phyloP scores from a whole-genome alignment of 2,329 filamentous ascomycete species.

The Cercospora sp. region DNA sequence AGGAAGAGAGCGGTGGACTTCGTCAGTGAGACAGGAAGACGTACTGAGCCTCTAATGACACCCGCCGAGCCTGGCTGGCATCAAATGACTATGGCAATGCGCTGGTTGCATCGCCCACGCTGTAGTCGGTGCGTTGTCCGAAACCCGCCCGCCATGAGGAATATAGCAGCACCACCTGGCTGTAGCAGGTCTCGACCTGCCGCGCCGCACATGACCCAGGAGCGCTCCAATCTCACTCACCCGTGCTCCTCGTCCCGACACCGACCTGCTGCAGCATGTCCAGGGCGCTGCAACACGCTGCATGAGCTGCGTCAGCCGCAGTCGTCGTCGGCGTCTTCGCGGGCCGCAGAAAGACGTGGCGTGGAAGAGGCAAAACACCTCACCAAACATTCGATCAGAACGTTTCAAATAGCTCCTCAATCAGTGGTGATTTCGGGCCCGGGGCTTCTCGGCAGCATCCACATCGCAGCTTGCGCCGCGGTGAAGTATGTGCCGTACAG shows the following conservation, averaged over 20 bases:
- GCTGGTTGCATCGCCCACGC: background rate
- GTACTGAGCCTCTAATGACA: background rate
- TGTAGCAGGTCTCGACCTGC: background rate
- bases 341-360: background rate
- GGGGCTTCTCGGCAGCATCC: constrained; percentile 53
- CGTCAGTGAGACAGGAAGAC: background rate
- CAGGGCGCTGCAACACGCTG: background rate
- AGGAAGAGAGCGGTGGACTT: background rate
- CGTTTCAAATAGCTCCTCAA: constrained; percentile 44
- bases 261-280: background rate
- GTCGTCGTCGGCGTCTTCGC: background rate
- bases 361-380: background rate
- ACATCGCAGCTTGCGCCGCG: constrained; percentile 37
- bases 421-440: constrained; percentile 49
- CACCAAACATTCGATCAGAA: constrained; percentile 50
- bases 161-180: background rate
- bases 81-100: background rate
- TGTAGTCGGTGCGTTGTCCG: background rate
- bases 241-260: background rate
- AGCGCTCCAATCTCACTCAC: background rate
- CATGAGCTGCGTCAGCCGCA: background rate
- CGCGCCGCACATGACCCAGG: background rate
- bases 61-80: background rate
- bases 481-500: constrained; percentile 50
- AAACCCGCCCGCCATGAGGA: background rate